Evolutionary conservation across 768 basidiomycete species (phyloP).

Genomic region (Boletus tomentosulus): DNA sequence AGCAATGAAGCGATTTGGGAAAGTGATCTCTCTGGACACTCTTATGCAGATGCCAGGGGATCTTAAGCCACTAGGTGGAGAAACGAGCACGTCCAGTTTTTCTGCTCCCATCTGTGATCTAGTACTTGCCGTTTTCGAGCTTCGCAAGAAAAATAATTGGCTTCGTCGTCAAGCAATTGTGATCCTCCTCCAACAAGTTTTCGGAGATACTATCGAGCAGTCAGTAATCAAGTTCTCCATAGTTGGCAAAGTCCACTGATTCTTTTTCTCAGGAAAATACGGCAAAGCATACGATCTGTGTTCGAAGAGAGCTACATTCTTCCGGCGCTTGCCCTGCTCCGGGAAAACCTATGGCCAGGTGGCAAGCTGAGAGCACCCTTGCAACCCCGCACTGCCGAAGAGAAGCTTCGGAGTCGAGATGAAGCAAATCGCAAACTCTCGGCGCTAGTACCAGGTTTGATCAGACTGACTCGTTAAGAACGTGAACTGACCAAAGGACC

Average conservation of each 20-base stretch:
- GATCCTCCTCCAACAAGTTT: constrained; percentile 91
- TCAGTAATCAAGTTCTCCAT: constrained; percentile 32
- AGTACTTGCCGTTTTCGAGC: constrained; percentile 87
- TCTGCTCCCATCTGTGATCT: constrained; percentile 94
- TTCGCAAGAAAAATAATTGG: constrained; percentile 97
- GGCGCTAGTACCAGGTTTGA: constrained; percentile 81
- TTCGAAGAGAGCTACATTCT: constrained; percentile 70
- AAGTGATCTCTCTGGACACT: constrained; percentile 60
- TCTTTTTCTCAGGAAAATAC: constrained; percentile 66
- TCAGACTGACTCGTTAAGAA: not conserved
- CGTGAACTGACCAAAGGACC: not conserved
- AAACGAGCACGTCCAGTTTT: constrained; percentile 85
- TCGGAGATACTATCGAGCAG: constrained; percentile 96
- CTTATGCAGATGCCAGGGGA: constrained; percentile 72
- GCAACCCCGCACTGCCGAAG: constrained; percentile 69
- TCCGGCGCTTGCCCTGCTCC: constrained; percentile 59
- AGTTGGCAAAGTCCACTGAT: not conserved
- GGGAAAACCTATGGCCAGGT: constrained; percentile 81
- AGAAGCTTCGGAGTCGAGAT: constrained; percentile 75
- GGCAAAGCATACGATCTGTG: constrained; percentile 65
- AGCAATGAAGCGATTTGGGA: constrained; percentile 69
- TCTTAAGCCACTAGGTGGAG: constrained; percentile 78
- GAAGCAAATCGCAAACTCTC: constrained; percentile 90
- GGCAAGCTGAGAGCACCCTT: constrained; percentile 63
- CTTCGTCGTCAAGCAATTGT: constrained; percentile 92